These are phyloP conservation scores for Voacanga thouarsii DNA, from an alignment of 257 asterid genomes.

Conservation along the genomic window DNA sequence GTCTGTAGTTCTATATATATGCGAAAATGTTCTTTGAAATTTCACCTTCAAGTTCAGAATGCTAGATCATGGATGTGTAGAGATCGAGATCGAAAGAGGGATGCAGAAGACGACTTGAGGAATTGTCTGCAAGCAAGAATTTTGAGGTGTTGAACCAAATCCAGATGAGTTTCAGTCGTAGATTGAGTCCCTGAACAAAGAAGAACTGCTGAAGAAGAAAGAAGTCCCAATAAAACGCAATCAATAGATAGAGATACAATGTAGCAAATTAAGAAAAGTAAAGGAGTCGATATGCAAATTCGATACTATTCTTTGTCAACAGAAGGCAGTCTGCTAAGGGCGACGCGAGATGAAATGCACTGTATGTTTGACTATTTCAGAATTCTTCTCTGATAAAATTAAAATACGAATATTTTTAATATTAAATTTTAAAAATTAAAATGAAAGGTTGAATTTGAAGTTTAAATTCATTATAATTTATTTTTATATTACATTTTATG, in stretches of 20 bases:
- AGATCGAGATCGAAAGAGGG: conserved; percentile 11
- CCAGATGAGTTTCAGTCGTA: neutral
- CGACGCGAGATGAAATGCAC: too few relatives aligned
- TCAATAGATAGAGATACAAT: neutral
- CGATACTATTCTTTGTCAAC: neutral
- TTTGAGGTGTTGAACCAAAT: neutral
- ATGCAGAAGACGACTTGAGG: neutral
- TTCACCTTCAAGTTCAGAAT: neutral
- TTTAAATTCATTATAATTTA: too few relatives aligned
- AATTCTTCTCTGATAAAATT: too few relatives aligned
- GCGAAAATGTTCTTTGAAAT: neutral
- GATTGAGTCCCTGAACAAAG: neutral
- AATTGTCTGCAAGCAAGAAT: neutral
- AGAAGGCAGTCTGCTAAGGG: neutral
- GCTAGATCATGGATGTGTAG: neutral
- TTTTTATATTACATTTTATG: too few relatives aligned
- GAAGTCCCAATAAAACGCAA: neutral
- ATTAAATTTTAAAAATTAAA: too few relatives aligned
- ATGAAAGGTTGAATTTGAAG: too few relatives aligned
- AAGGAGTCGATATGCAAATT: neutral
- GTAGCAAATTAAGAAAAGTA: neutral
- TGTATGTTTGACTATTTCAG: too few relatives aligned
- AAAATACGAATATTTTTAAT: too few relatives aligned
- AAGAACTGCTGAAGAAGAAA: neutral
- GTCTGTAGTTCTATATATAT: neutral